These are phyloP conservation scores for Elsinoe ampelina DNA, from an alignment of 2,329 filamentous ascomycete genomes.

Conservation along the genomic window DNA sequence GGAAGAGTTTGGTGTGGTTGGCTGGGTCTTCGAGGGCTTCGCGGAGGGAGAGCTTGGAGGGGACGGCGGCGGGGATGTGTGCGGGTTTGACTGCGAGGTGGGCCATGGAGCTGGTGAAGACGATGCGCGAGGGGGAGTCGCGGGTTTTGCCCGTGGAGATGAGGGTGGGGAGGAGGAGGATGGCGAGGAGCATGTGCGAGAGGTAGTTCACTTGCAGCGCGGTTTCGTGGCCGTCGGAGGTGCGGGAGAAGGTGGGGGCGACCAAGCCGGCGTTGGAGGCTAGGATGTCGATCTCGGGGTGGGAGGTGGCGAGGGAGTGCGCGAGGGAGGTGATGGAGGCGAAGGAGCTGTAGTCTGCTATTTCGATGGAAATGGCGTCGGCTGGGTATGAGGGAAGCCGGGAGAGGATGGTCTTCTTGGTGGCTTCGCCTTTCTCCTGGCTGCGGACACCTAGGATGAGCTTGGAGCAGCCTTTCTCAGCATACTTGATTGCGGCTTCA, in stretches of 20 bases:
- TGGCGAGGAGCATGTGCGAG: constrained; percentile 45
- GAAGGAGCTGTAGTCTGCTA: constrained; percentile 21
- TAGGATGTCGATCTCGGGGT: constrained; percentile 30
- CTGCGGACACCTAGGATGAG: constrained; percentile 32
- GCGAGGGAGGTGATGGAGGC: constrained; percentile 20
- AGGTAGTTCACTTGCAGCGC: constrained; percentile 50
- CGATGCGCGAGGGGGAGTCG: not conserved
- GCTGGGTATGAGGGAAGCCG: constrained; percentile 21
- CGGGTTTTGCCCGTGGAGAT: constrained; percentile 16
- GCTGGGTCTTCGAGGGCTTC: not conserved
- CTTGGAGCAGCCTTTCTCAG: constrained; percentile 27
- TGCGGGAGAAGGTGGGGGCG: constrained; percentile 20
- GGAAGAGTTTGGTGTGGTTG: not conserved
- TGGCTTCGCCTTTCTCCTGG: constrained; percentile 28
- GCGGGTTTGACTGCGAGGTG: not conserved
- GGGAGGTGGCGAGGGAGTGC: constrained; percentile 20
- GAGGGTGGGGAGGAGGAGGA: constrained; percentile 39
- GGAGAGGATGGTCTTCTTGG: constrained; percentile 25
- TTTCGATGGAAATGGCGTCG: constrained; percentile 27
- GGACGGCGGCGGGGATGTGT: not conserved
- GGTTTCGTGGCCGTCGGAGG: constrained; percentile 31
- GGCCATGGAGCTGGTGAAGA: constrained; percentile 4
- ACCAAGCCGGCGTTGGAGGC: constrained; percentile 33
- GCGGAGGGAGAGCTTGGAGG: not conserved
- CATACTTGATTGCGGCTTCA: constrained; percentile 31